Base-by-base conservation (phyloP, 2,329 filamentous ascomycete species). In the Talaromyces sp. region DNA sequence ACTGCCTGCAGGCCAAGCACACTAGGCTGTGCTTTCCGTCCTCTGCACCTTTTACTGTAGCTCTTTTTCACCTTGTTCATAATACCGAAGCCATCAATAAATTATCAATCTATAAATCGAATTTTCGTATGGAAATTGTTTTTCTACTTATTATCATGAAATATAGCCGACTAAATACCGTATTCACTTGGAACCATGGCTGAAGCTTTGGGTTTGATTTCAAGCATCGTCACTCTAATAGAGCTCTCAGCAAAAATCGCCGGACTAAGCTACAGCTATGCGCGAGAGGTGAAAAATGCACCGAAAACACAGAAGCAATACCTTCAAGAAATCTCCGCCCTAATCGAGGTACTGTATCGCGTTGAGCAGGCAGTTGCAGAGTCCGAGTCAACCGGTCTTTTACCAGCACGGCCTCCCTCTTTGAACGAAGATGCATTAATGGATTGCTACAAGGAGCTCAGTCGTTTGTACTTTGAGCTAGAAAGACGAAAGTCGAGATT, bases 241-340 rank as follows among this genome's bases (percentile, higher is more conserved):
- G 48, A 52, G 22, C 48, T 52, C 24, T 52, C 48, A 3, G 48
- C 48, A 10, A 52, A 52, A 52, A 52, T 52, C 48, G 48, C 48
- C 6, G 48, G 48, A 31, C 24, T 52, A 2, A 52, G 48, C 16
- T 52, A 52, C 14, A 61, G 9, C 13, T 61, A 61, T n/a, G 59
- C 45, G 9, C 45, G 41, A 16, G 37, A 61, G 8, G 59, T 61
- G 19, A 61, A 61, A 61, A 61, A 61, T 52, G 59, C 59, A 35
- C 43, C 41, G 22, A 61, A 61, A 50, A 61, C 41, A 52, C 59
- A 61, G 10, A 61, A 61, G 27, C 59, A 61, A 52, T 61, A 61
- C 45, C 59, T 61, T 61, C 59, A 61, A 13, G 37, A 61, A 61
- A 22, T 61, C 14, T 61, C 59, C 16, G 39, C 59, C 2, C 19